A percentile compares a stretch with the other conserved stretches of the same genome.
These are phyloP conservation scores for Serendipita sp. DNA, from an alignment of 768 basidiomycete genomes.

Conservation along the genomic window DNA sequence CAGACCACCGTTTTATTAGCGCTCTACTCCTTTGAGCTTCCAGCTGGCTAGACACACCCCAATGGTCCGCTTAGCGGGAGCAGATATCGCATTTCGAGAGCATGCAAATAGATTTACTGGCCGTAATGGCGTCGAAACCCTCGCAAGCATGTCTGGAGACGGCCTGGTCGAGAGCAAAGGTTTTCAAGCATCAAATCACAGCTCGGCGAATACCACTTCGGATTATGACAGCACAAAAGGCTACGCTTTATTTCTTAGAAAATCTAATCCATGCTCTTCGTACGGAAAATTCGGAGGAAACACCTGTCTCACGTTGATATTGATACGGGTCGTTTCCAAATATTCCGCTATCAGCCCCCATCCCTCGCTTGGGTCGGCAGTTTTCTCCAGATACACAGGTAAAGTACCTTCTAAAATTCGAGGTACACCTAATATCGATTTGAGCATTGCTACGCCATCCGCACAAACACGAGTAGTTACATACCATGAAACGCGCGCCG, in stretches of 20 bases:
- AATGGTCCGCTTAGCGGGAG: neutral
- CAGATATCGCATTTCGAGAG: neutral
- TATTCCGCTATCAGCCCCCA: constrained; percentile 46
- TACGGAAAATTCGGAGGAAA: constrained; percentile 2
- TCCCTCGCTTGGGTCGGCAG: constrained; percentile 19
- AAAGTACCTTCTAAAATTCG: constrained; percentile 70
- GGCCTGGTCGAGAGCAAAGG: neutral
- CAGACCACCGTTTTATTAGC: neutral
- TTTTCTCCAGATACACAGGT: constrained; percentile 37
- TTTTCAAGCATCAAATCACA: neutral
- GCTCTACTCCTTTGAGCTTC: neutral
- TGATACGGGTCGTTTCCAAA: constrained; percentile 57
- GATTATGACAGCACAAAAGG: neutral
- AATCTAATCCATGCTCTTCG: neutral
- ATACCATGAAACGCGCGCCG: constrained; percentile 87
- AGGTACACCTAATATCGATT: constrained; percentile 47
- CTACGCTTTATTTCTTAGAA: neutral
- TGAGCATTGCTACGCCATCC: neutral
- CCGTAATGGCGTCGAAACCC: neutral
- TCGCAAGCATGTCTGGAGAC: neutral
- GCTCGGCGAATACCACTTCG: neutral
- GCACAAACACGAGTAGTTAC: constrained; percentile 13
- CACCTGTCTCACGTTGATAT: constrained; percentile 73
- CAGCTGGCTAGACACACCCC: constrained; percentile 3
- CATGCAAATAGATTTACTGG: neutral